Conservation (phyloP, 2,329 filamentous ascomycete species). For the Coleophoma crateriformis region DNA sequence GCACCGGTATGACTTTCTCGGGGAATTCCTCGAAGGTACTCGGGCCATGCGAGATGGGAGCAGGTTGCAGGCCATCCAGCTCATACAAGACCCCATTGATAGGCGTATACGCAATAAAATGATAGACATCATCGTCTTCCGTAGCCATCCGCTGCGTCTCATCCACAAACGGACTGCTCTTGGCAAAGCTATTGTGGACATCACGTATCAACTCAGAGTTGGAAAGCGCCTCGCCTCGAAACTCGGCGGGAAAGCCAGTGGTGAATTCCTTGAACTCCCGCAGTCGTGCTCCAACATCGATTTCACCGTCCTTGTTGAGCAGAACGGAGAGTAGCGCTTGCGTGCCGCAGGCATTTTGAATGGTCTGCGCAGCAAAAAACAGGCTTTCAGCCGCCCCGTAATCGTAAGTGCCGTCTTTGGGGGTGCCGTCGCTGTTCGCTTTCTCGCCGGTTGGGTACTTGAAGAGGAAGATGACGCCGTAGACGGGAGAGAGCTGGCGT, state of each 20-base stretch:
- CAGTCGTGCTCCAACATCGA: slow-evolving; percentile 57
- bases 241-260: slow-evolving; percentile 57
- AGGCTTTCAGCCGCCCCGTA: slow-evolving; percentile 66
- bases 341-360: slow-evolving; percentile 97
- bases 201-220: slow-evolving; percentile 56
- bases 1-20: slow-evolving; percentile 75
- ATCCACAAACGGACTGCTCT: slow-evolving; percentile 81
- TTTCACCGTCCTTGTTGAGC: slow-evolving; percentile 68
- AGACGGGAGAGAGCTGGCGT: slow-evolving; percentile 67
- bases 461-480: slow-evolving; percentile 98
- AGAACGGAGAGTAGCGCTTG: slow-evolving; percentile 90
- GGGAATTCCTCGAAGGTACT: slow-evolving; percentile 71
- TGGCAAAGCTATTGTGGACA: slow-evolving; percentile 70
- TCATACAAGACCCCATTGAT: slow-evolving; percentile 82
- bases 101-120: slow-evolving; percentile 93
- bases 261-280: slow-evolving; percentile 69
- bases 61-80: slow-evolving; percentile 88
- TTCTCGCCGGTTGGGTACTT: slow-evolving; percentile 76
- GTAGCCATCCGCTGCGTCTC: slow-evolving; percentile 71
- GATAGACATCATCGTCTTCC: slow-evolving; percentile 86
- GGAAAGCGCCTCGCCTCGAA: slow-evolving; percentile 64
- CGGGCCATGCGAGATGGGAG: slow-evolving; percentile 81
- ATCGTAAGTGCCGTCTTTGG: slow-evolving; percentile 80
- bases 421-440: slow-evolving; percentile 49
- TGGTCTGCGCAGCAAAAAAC: slow-evolving; percentile 96